phyloP scores from a whole-genome alignment of 192 early-diverging fungal species.

The Coemansia sp. region DNA sequence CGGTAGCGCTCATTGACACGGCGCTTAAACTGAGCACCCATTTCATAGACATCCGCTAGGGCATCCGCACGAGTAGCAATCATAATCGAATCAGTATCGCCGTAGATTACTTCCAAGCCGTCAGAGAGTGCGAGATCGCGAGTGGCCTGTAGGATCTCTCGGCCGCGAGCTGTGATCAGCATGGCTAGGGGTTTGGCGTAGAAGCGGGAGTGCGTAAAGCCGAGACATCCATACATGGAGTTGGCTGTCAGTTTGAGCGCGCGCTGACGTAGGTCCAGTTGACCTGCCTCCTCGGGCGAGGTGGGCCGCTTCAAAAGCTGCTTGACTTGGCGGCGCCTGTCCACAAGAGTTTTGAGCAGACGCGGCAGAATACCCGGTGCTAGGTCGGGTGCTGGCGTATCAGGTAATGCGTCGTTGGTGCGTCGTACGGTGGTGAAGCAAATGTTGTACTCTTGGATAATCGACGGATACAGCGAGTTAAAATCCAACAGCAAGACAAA shows the following conservation, averaged over 20 bases:
- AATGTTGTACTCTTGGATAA: constrained; percentile 99
- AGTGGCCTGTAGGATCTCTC: constrained; percentile 95
- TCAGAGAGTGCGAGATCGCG: constrained; percentile 80
- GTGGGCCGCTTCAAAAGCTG: constrained; percentile 80
- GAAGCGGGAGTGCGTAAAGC: constrained; percentile 90
- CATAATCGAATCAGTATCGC: constrained; percentile 99
- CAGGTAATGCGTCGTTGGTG: constrained; percentile 67
- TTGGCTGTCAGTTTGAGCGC: constrained; percentile 98
- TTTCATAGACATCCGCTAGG: constrained; percentile 71
- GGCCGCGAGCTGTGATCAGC: constrained; percentile 93
- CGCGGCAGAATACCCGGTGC: constrained; percentile 83
- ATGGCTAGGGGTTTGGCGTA: constrained; percentile 97
- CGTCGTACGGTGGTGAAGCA: constrained; percentile 96
- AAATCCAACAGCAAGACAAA: constrained; percentile 97
- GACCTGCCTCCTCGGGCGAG: constrained; percentile 57
- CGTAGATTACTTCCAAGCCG: constrained; percentile 95
- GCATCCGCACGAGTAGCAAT: constrained; percentile 83
- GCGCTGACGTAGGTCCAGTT: constrained; percentile 92
- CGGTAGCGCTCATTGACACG: constrained; percentile 90
- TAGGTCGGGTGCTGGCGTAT: constrained; percentile 69
- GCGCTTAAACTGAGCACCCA: constrained; percentile 82
- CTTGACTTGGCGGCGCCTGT: constrained; percentile 89
- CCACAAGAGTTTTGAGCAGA: constrained; percentile 85
- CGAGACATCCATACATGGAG: constrained; percentile 98
- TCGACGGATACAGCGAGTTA: constrained; percentile 99